Evolutionary conservation across 768 basidiomycete genomes (phyloP).

Genomic region (Paxillus involutus): DNA sequence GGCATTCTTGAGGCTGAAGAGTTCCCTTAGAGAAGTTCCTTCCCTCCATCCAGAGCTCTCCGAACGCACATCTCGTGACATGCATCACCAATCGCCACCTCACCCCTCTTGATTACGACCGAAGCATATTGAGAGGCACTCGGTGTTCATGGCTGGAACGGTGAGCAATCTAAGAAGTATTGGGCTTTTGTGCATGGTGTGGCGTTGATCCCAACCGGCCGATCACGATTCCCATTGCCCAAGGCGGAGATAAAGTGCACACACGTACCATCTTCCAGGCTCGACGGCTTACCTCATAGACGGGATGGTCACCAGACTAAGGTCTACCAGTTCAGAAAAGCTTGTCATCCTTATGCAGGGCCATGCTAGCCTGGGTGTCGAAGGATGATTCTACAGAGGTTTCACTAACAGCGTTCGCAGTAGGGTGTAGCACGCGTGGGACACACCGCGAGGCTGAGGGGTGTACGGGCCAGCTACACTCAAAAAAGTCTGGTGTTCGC

Average conservation of each 20-base stretch:
- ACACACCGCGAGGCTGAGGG: no score
- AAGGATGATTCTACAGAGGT: no score
- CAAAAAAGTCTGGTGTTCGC: no score
- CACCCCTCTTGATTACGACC: slow-evolving; percentile 93
- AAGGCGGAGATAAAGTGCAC: slow-evolving; percentile 69
- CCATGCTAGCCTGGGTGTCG: no score
- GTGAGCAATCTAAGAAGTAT: slow-evolving; percentile 68
- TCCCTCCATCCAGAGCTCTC: slow-evolving; percentile 81
- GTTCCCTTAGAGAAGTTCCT: slow-evolving; percentile 53
- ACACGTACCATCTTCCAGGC: slow-evolving; percentile 92
- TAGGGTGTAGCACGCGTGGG: no score
- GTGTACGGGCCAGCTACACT: no score
- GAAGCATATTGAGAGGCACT: slow-evolving; percentile 99
- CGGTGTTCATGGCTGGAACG: slow-evolving; percentile 98
- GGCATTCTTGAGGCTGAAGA: slow-evolving; percentile 33
- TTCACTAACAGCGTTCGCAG: no score
- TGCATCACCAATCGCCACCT: slow-evolving; percentile 93
- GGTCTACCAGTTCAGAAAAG: no score
- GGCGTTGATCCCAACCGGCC: slow-evolving; percentile 78
- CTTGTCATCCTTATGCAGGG: no score
- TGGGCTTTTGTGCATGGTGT: slow-evolving; percentile 90
- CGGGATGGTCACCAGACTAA: no score
- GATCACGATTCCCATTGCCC: slow-evolving; percentile 75
- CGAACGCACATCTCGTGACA: slow-evolving; percentile 90
- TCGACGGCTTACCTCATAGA: slow-evolving; percentile 8